Evolutionary conservation across 352 stramenopile species (phyloP), one percentile per base, ranked within the genome.

Genomic region (Phytophthora pinifolia): DNA sequence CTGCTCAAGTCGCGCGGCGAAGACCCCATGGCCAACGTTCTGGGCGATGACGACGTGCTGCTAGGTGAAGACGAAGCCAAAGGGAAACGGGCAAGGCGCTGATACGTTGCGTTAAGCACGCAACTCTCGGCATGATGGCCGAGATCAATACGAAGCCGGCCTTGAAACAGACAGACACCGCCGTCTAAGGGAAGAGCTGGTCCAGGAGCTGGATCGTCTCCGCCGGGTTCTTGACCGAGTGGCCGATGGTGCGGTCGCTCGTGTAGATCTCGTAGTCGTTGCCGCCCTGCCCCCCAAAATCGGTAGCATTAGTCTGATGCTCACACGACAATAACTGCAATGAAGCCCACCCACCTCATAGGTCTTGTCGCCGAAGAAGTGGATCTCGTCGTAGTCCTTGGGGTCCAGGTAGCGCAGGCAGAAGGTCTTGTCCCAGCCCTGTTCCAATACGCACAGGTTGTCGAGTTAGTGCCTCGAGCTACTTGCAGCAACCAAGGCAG

Each of bases 301-400:
- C 22, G 25, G 52, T 41, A 44, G 15, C 9, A 48, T 58, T 36
- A 64, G 42, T 46, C 13, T 10, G 6, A 33, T 29, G 45, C 9
- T 12, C 58, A 20, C 15, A 22, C 43, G n/a, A n/a, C n/a, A n/a
- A n/a, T 39, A 34, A 38, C 15, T 38, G 20, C 22, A 12, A 62
- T 27, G 3, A 27, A 27, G 22, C 0, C 3, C 22, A 22, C 57
- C 50, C 38, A 92, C 83, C 68, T 97, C 74, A 78, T 98, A 96
- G 14, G 96, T 99, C 79, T 99, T 99, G 87, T 99, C 97, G 45
- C 97, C 97, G 70, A 99, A 99, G 68, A 99, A 99, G 78, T 99
- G 97, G 70, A 99, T 97, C 69, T 99, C 95, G 66, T 99, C 96
- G 79, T 98, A 99, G 72, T 98, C 96, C 47, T 79, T 89, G 10